Conservation (phyloP, 768 basidiomycete genomes). For the Ramaria sp. region DNA sequence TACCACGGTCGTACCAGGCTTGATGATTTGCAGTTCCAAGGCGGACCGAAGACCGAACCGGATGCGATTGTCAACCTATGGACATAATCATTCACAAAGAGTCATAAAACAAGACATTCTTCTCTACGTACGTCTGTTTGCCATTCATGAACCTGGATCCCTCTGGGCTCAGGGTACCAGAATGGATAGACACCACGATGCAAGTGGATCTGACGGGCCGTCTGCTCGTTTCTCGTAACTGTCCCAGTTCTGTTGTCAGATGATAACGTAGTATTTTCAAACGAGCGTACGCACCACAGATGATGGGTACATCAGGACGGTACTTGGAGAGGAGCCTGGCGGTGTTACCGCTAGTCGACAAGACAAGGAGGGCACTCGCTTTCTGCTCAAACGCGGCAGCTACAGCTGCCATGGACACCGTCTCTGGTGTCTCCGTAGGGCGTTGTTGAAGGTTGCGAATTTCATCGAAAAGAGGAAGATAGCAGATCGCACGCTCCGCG, state of each 20-base stretch:
- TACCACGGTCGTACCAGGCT: slow-evolving; percentile 78
- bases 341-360: slow-evolving; percentile 95
- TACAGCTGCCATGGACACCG: slow-evolving; percentile 91
- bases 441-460: slow-evolving; percentile 66
- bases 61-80: slow-evolving; percentile 78
- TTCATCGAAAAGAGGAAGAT: slow-evolving; percentile 89
- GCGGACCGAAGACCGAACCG: slow-evolving; percentile 82
- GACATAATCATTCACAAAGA: background rate
- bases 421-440: slow-evolving; percentile 92
- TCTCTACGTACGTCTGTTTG: slow-evolving; percentile 76
- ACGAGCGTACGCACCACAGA: slow-evolving; percentile 64
- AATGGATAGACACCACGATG: slow-evolving; percentile 96
- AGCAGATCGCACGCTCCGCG: slow-evolving; percentile 92
- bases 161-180: slow-evolving; percentile 93
- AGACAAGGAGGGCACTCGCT: slow-evolving; percentile 88
- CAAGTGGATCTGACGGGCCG: slow-evolving; percentile 91
- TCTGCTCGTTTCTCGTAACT: slow-evolving; percentile 96
- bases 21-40: slow-evolving; percentile 74
- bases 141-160: slow-evolving; percentile 83
- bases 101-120: background rate
- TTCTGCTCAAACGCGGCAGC: slow-evolving; percentile 92
- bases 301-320: slow-evolving; percentile 85
- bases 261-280: background rate
- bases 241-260: background rate
- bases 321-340: slow-evolving; percentile 96